Percentiles rank a stretch among this genome's conserved stretches.
Evolutionary conservation across 805 yeast species (phyloP).

Genomic region (Sporopachydermia lactativora): DNA sequence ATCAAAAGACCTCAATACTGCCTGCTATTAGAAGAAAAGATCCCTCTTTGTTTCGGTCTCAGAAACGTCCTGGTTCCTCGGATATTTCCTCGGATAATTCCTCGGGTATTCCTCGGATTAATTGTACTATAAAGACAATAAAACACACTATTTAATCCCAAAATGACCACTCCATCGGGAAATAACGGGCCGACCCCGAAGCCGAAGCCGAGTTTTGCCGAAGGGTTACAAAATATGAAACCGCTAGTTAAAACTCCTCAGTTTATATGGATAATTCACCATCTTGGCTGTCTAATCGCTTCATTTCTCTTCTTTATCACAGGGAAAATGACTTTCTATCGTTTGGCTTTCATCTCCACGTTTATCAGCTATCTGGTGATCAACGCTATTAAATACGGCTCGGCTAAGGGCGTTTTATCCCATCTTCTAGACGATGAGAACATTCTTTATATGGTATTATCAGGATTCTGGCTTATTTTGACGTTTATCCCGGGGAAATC

Average conservation of each 20-base stretch:
- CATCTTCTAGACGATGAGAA: slow-evolving; percentile 44
- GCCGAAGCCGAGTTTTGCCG: background rate
- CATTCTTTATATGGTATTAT: slow-evolving; percentile 52
- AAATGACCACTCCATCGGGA: no score
- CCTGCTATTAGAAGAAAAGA: no score
- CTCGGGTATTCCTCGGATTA: no score
- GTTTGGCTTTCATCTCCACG: background rate
- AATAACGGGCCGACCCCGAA: no score
- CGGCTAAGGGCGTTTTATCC: background rate
- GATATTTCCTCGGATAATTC: no score
- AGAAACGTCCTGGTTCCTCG: no score
- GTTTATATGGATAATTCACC: background rate
- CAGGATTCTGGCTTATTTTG: slow-evolving; percentile 45
- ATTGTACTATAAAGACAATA: no score
- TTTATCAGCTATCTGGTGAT: background rate
- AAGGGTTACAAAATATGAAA: background rate
- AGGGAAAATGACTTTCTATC: background rate
- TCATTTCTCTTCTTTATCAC: background rate
- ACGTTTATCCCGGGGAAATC: slow-evolving; percentile 21
- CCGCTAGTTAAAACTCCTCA: background rate
- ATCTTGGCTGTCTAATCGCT: background rate
- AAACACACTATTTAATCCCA: no score
- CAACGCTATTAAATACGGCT: background rate
- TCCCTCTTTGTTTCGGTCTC: no score
- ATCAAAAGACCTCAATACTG: no score